Evolutionary conservation across 768 basidiomycete species (phyloP), one percentile per base, ranked within the genome.

Genomic region (Panus rudis): DNA sequence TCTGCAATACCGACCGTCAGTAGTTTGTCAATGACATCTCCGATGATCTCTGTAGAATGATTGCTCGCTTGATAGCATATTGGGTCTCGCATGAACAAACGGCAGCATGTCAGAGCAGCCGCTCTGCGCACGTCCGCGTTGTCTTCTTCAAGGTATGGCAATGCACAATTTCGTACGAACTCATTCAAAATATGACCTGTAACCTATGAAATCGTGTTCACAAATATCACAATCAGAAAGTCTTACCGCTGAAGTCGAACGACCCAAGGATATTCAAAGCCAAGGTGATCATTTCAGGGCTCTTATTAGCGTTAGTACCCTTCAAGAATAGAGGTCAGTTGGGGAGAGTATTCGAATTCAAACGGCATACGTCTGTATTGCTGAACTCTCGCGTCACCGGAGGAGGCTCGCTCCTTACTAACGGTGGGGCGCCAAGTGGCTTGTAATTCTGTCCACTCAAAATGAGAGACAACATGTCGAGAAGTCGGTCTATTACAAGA

Each of bases 21-120:
- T 11, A 99, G 72, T 62, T 97, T 98, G 61, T 96, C 92, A 31
- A 98, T 73, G n/a, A 98, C 93, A 50, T 98, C 94, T 61, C 90
- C 91, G 57, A 99, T 93, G 46, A 98, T 83, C 56, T 97, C 91
- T 42, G 96, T 94, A 6, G 93, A 87, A 63, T 97, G 89, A 53
- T 83, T 92, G 67, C 91, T 94, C 8, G 92, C 84, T 64, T 97
- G 93, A 52, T 88, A 90, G 60, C 90, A 92, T 39, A 98, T 96
- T 0, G 93, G 92, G 64, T 99, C 96, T 44, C 83, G 81, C 46
- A 92, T 81, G 57, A 98, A 94, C 12, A 98, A 74, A 35, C 77
- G 78, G 54, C 92, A 96, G 58, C 92, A 97, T 1, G 93, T 92
- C 35, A 88, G 59, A 3, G 94, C 96, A 10, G 94, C 92, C 5